Base-by-base conservation (phyloP, 179 eudicot species). In the Beta macrorhiza region DNA sequence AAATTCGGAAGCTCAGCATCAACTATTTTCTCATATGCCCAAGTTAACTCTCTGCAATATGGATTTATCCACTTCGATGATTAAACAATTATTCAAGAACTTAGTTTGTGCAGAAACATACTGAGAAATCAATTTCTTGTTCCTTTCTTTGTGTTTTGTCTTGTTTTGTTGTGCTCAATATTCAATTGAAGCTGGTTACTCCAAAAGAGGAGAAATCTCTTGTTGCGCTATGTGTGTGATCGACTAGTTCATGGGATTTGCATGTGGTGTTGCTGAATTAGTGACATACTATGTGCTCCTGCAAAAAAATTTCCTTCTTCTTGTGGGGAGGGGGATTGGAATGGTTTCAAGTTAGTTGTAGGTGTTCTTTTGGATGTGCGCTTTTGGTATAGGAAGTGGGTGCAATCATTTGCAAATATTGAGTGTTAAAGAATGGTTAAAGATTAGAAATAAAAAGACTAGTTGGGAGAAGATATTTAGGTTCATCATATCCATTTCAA, bases 381-480 rank as follows among this genome's bases (percentile, higher is more conserved):
- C 19, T 73, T 22, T 73, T 51, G 25, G 62, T 53, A n/a, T 25
- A 73, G 19, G 44, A 11, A 20, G 12, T 53, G 62, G 19, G 63
- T n/a, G 59, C 8, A 11, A 13, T 20, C 5, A 22, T 53, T 8
- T 19, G 20, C 22, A 1, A 20, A 12, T 47, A 49, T 51, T 45
- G 58, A 49, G 19, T 72, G 9, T 51, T 49, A 0, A 72, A 51
- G 75, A 72, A 11, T 73, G 47, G 61, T 53, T 19, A 53, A 52
- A 13, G n/a, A 73, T 20, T 25, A 53, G 45, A 73, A 61, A 53
- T 59, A 25, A 53, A 72, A 47, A 71, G 49, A 52, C 22, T 20
- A 71, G 7, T 72, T 49, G 44, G 47, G 75, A 72, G 74, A 45
- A 72, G 72, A 37, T 7, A 45, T 63, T 67, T n/a, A 20, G 19